A percentile compares a stretch with the other conserved stretches of the same genome.
These are phyloP conservation scores for Phialocephala sp. DNA, from an alignment of 2,329 filamentous ascomycete species.

Conservation along the genomic window DNA sequence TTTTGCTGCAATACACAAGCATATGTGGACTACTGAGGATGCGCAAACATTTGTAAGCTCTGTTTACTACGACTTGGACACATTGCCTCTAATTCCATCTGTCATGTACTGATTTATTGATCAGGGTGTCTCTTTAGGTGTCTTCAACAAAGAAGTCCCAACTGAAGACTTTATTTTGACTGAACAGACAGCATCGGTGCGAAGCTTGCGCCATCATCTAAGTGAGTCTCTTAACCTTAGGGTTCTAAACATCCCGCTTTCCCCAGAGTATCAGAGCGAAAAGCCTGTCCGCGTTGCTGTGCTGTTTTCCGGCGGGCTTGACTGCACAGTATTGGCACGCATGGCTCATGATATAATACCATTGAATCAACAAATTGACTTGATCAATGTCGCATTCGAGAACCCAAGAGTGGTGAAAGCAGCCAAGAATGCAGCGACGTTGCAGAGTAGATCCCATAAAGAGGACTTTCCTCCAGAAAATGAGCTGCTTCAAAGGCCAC, in stretches of 20 bases:
- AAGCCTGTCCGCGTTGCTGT: conserved; percentile 69
- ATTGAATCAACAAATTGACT: conserved; percentile 71
- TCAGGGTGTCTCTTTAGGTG: conserved; percentile 33
- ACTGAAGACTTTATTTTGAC: conserved; percentile 39
- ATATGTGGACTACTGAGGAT: conserved; percentile 19
- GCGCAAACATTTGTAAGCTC: background rate
- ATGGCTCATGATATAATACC: conserved; percentile 80
- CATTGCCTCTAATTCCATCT: conserved; percentile 5
- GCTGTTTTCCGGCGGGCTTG: conserved; percentile 91
- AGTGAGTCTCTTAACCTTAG: conserved; percentile 67
- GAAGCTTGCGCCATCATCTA: conserved; percentile 59
- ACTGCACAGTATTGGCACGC: conserved; percentile 87
- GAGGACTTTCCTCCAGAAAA: background rate
- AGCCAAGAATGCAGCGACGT: conserved; percentile 48
- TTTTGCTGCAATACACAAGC: conserved; percentile 14
- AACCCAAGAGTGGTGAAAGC: conserved; percentile 78
- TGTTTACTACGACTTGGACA: background rate
- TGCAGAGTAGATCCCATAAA: conserved; percentile 34
- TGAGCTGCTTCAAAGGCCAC: background rate
- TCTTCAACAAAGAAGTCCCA: conserved; percentile 48
- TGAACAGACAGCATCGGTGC: conserved; percentile 56
- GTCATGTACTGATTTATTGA: conserved; percentile 20
- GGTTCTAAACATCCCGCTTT: conserved; percentile 68
- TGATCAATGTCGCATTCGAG: conserved; percentile 96
- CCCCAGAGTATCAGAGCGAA: conserved; percentile 46